Evolutionary conservation across 176 grass and related monocot genomes (phyloP), one percentile per base, ranked within the genome.

Genomic region (Oryza australiensis): DNA sequence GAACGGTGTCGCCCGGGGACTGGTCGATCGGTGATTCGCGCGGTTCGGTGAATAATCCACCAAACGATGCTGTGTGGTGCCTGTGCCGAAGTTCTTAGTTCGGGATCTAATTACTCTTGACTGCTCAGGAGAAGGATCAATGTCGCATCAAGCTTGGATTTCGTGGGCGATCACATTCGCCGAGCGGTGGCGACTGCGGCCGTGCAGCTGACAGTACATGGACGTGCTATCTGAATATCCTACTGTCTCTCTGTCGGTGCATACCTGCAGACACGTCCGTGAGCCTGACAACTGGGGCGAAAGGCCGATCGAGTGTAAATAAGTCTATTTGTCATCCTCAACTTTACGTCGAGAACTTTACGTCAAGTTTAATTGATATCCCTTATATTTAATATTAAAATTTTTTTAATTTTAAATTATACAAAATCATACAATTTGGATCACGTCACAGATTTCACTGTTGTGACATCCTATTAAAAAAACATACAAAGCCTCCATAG

Each of bases 151-250:
- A 11, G 32, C 16, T 5, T 41, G 35, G 20, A 4, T 70, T 70
- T 70, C 35, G n/a, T 60, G 16, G 22, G 30, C 6, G 49, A 27
- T 30, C 20, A 12, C 18, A 26, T 46, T 40, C 7, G 55, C 13
- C 13, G 43, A 12, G 33, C 20, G 30, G 32, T 33, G 80, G 33
- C 30, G 86, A 88, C 43, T 22, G 67, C 14, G 80, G 80, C 86
- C 68, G 86, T 34, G 74, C 80, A 88, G 80, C 86, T 18, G 86
- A 57, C 70, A 5, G 20, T 51, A 76, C 80, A n/a, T 4, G 26
- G 86, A 88, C 86, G 60, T 66, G 26, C 74, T 59, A 88, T 75
- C 86, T 20, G 80, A 69, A 24, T 24, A 60, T 60, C 22, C 64
- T 22, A 3, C 22, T 14, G 43, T 15, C 8, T 55, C 73, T 51